phyloP scores from a whole-genome alignment of 2,329 filamentous ascomycete genomes.

The Exophiala oligosperma region DNA sequence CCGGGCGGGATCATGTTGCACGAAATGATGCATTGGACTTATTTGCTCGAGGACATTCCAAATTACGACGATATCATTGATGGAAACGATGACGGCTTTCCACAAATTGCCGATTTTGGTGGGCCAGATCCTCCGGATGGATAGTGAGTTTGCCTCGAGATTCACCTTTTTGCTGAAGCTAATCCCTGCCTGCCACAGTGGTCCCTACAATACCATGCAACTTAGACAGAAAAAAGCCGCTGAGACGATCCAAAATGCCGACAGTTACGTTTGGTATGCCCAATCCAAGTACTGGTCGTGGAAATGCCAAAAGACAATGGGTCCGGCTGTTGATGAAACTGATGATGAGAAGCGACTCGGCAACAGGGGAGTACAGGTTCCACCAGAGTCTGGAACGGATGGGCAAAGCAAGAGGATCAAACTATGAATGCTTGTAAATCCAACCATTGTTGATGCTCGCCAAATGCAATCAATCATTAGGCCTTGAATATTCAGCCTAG shows the following conservation, averaged over 20 bases:
- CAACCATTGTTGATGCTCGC: no score
- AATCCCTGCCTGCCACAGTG: neutral
- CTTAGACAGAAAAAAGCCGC: neutral
- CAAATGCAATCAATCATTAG: no score
- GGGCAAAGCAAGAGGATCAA: neutral
- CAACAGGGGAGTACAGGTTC: neutral
- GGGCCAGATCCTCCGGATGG: neutral
- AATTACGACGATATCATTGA: conserved; percentile 3
- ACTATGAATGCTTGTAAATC: no score
- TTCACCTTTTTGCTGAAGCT: neutral
- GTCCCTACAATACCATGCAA: neutral
- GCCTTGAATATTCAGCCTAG: no score
- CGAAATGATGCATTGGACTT: conserved; percentile 14
- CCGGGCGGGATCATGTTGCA: conserved; percentile 8
- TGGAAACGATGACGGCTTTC: conserved; percentile 2
- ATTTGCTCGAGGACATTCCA: conserved; percentile 1
- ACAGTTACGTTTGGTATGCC: conserved; percentile 6
- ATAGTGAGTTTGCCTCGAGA: neutral
- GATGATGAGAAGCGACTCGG: neutral
- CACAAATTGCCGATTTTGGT: conserved; percentile 3
- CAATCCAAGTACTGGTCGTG: conserved; percentile 10
- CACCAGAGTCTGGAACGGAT: neutral
- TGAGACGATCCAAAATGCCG: conserved; percentile 5
- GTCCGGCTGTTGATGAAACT: neutral
- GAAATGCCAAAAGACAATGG: neutral